Base-by-base conservation (phyloP, 805 yeast genomes). In the Saccharomycopsis sp. region DNA sequence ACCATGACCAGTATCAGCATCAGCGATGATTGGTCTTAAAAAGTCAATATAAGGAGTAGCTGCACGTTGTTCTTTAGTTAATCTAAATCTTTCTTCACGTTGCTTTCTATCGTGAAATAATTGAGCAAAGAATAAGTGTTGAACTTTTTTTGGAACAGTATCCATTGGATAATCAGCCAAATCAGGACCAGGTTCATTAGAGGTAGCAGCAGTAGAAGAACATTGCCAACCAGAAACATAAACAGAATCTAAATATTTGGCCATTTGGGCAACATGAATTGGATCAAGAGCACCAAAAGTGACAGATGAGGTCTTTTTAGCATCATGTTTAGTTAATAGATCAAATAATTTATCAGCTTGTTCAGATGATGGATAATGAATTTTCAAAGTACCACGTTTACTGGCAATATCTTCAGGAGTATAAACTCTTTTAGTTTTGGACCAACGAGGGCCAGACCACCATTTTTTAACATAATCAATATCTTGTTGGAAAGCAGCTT, bases 141-240 rank as follows among this genome's bases (percentile, higher is more conserved):
- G 94, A 52, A 87, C 96, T 72, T 89, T 89, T 72, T 88, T 88
- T 57, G 98, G 98, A 48, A 89, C 98, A 23, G 98, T 89, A 63
- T 89, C 96, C 83, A 82, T 82, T 45, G 98, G 98, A 64, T 89
- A 89, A 65, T 89, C 98, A 39, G 98, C 98, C 57, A 89, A 74
- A 69, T 89, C 98, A 43, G 97, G 97, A 31, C 95, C 85, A 27
- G 97, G 98, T 67, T 89, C 97, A 60, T 89, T 89, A 31, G 96
- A 84, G 31, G 95, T 84, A 14, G 96, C 87, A 40, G 97, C 96
- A 40, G 97, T 89, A 18, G 96, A 87, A 36, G 96, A 87, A 62
- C 95, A 88, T 69, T 89, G 98, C 98, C 98, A 89, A 40, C 98
- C 98, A 31, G 94, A 82, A 49, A 89, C 94, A 62, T 89, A 89